Conservation (phyloP, 2,329 filamentous ascomycete genomes). For the Chaetomiaceae sp. region DNA sequence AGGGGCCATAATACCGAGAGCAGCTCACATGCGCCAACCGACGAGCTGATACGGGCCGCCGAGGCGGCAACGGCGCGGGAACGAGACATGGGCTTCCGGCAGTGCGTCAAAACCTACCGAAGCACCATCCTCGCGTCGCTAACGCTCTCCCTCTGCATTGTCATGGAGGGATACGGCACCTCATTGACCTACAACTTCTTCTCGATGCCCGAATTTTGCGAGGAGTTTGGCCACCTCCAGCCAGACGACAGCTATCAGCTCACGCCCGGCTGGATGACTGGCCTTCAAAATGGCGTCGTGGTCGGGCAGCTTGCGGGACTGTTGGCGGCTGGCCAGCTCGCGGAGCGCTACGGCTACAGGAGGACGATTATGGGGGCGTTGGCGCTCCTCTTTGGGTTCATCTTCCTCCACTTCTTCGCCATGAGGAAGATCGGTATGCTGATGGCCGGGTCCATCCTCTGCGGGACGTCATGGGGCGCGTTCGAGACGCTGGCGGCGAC, state of each 20-base stretch:
- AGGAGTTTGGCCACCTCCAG: conserved; percentile 40
- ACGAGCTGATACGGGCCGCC: too few species aligned
- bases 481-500: conserved; percentile 42
- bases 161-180: conserved; percentile 50
- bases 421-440: conserved; percentile 42
- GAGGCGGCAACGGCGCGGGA: too few species aligned
- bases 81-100: too few species aligned
- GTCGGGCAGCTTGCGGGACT: conserved; percentile 53
- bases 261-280: conserved; percentile 49
- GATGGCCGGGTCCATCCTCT: conserved; percentile 45
- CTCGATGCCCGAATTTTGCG: conserved; percentile 40
- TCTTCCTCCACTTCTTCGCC: conserved; percentile 51
- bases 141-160: conserved; percentile 42
- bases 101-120: too few species aligned
- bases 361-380: conserved; percentile 46
- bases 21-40: too few species aligned
- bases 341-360: conserved; percentile 44
- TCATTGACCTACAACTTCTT: conserved; percentile 46
- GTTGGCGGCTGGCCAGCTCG: conserved; percentile 31
- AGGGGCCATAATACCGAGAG: too few species aligned
- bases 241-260: conserved; percentile 37
- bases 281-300: conserved; percentile 47
- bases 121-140: too few species aligned
- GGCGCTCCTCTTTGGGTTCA: conserved; percentile 42
- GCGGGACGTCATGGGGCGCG: conserved; percentile 37